A percentile compares a stretch with the other conserved stretches of the same genome.
phyloP scores from a whole-genome alignment of 129 eudicot species.

The Mikania micrantha region DNA sequence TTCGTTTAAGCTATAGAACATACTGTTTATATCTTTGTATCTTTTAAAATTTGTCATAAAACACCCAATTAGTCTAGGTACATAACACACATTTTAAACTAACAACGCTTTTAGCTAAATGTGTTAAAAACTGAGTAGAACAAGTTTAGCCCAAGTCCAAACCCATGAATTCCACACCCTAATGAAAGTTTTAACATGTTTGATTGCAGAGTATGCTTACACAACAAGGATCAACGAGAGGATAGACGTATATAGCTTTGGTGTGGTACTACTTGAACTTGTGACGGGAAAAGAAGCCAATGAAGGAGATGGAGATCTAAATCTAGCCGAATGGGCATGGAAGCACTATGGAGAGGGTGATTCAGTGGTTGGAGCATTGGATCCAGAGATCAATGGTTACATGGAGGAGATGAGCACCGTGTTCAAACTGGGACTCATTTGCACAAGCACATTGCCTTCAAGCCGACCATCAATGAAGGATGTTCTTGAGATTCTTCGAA shows the following conservation, averaged over 20 bases:
- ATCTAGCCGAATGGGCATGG: constrained; percentile 93
- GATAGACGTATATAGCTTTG: constrained; percentile 76
- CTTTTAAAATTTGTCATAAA: background rate
- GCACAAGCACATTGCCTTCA: constrained; percentile 67
- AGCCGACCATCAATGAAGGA: constrained; percentile 84
- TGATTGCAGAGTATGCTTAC: constrained; percentile 59
- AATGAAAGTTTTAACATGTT: background rate
- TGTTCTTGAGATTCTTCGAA: constrained; percentile 56
- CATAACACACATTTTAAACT: background rate
- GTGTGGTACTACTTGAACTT: constrained; percentile 77
- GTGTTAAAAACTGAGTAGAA: background rate
- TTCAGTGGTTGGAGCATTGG: constrained; percentile 39
- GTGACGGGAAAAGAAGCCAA: constrained; percentile 74
- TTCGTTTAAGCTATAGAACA: background rate
- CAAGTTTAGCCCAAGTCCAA: background rate
- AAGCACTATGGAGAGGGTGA: constrained; percentile 50
- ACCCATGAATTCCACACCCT: background rate
- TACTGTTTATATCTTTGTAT: background rate
- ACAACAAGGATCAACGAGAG: constrained; percentile 65
- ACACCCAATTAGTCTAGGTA: background rate
- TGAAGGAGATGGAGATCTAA: constrained; percentile 43
- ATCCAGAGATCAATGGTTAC: constrained; percentile 41
- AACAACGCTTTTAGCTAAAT: background rate
- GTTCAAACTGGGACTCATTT: constrained; percentile 61
- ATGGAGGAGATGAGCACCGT: constrained; percentile 51